Conservation (phyloP, 164 flowering plant genomes). For the Sextonia rubra region DNA sequence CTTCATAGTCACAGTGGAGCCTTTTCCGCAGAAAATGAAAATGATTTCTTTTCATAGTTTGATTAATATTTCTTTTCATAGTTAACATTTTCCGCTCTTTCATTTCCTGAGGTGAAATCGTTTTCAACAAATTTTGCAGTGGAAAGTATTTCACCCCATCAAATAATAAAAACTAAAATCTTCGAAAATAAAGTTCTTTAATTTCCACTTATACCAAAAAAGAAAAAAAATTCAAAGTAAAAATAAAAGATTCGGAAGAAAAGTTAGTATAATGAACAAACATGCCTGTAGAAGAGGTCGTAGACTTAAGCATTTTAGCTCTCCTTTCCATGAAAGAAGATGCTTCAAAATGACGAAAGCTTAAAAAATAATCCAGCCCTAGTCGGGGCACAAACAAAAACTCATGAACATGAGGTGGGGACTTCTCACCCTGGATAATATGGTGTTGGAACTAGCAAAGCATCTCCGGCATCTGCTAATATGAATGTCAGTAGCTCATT, state of each 20-base stretch:
- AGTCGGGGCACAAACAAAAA: neutral
- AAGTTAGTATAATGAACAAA: neutral
- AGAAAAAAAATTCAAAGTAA: neutral
- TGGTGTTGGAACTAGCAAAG: constrained; percentile 87
- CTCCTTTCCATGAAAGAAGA: neutral
- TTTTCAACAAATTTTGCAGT: no score
- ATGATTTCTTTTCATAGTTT: neutral
- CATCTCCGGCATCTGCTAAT: constrained; percentile 83
- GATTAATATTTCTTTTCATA: neutral
- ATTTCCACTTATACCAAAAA: neutral
- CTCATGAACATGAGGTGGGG: neutral
- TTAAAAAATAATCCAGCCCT: neutral
- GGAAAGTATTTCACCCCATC: no score
- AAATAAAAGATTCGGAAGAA: neutral
- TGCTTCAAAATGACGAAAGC: no score
- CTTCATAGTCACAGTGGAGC: neutral
- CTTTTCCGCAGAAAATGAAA: neutral
- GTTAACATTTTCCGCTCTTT: no score
- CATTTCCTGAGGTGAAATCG: no score
- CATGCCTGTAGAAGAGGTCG: neutral
- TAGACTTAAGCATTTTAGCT: neutral
- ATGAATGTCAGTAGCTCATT: constrained; percentile 87
- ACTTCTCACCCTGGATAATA: constrained; percentile 84
- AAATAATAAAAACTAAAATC: no score
- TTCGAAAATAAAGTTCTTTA: no score